Conservation (phyloP, 306 rosid genomes). For the Quercus berberidifolia region DNA sequence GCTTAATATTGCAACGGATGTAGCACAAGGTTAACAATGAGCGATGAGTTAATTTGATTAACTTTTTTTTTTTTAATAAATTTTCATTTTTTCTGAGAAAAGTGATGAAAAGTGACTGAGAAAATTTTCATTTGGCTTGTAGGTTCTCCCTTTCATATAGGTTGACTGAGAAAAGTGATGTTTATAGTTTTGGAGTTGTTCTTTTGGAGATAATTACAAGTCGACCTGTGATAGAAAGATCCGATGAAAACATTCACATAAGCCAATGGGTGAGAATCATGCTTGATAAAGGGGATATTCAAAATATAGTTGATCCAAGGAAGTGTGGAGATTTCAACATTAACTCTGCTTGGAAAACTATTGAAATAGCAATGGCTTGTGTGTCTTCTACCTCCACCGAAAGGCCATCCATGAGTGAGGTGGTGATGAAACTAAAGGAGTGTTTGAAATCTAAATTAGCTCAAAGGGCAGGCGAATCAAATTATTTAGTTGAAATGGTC, state of each 20-base stretch:
- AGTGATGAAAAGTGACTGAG: too few species aligned
- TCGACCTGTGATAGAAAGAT: too few species aligned
- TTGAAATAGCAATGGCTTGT: conserved; percentile 22
- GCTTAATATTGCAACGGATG: conserved; percentile 50
- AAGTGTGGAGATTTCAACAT: neutral
- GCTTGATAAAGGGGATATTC: conserved; percentile 8
- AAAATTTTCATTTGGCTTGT: conserved; percentile 12
- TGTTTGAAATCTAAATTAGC: neutral
- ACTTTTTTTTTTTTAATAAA: too few species aligned
- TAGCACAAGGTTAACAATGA: conserved; percentile 49
- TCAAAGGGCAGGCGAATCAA: neutral
- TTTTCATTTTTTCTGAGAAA: too few species aligned
- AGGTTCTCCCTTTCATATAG: too few species aligned
- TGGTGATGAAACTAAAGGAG: neutral
- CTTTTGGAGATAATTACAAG: conserved; percentile 10
- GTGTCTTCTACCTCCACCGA: neutral
- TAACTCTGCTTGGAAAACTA: conserved; percentile 15
- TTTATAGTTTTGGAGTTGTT: too few species aligned
- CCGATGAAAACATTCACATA: neutral
- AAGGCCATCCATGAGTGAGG: conserved; percentile 22
- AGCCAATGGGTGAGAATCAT: neutral
- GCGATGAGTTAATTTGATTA: neutral
- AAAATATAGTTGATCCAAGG: conserved; percentile 4
- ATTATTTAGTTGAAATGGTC: neutral
- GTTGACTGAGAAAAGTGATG: too few species aligned